Evolutionary conservation across 2,329 filamentous ascomycete genomes (phyloP), one percentile per base, ranked within the genome.

Genomic region (Dactylonectria macrodidyma): DNA sequence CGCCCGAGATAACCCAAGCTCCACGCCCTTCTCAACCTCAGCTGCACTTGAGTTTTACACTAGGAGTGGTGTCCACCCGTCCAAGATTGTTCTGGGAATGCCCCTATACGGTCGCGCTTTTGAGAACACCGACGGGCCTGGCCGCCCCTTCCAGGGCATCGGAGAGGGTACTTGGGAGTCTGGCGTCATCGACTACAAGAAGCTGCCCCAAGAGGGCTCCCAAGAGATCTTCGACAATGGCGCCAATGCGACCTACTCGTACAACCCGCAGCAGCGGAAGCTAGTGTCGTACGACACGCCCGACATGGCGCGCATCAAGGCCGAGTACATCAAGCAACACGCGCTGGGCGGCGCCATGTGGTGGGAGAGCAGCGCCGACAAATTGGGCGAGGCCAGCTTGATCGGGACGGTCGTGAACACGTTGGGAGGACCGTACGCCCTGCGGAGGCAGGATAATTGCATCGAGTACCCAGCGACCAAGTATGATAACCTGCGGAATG

Each of bases 281-380:
- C 88, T 98, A 84, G 88, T 98, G 59, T 92, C 88, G 50, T 98
- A 97, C 78, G 93, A 95, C 78, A 95, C 90, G 1, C 87, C 90
- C 1, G 82, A 84, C 3, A 89, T 95, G 79, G 92, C 90, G 3
- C 84, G 84, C 71, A 78, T 82, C 71, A 98, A 98, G 84, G 90
- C 91, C 1, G 83, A 88, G 11, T 97, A 90, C 78, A 89, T 98
- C 77, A 88, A 85, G 76, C 79, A 88, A 22, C 83, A 87, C 51
- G 85, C 89, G 0, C 86, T 98, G 0, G 95, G 95, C 2, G 95
- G 95, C 19, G 94, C 88, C n/a, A 98, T 98, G 95, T 98, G 94
- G 94, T 97, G 95, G 95, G 95, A 98, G 83, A 93, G 90, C 75
- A 95, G 92, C 76, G 91, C 89, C 1, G 95, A 98, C 79, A 91